Percentiles rank a stretch among this genome's conserved stretches.
Evolutionary conservation across 441 rosid species (phyloP).

Genomic region (Cnidoscolus chayamansa): DNA sequence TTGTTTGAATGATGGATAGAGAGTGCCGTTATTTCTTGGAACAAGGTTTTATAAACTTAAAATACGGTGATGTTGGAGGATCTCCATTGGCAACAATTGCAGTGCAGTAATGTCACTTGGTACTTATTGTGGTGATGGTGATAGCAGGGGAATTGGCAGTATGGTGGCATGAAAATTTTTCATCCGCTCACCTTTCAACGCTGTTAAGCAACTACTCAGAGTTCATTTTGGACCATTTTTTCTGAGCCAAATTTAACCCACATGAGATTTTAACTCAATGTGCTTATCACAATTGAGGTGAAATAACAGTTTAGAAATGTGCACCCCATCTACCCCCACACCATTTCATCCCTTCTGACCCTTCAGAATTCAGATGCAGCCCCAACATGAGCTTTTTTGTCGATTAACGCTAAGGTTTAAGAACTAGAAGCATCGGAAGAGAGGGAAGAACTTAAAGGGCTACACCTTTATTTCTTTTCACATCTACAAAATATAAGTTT

Average conservation of each 20-base stretch:
- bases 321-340: neutral
- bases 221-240: neutral
- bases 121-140: neutral
- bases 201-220: neutral
- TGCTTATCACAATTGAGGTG: neutral
- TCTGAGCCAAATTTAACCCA: neutral
- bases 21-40: neutral
- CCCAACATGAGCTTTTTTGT: neutral
- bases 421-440: no score
- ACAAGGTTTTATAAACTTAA: neutral
- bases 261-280: neutral
- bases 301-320: neutral
- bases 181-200: neutral
- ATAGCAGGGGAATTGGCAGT: neutral
- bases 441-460: no score
- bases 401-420: neutral
- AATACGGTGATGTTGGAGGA: neutral
- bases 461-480: no score
- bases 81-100: neutral
- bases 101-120: neutral
- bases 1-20: neutral
- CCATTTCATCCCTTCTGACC: neutral
- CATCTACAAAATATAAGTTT: no score
- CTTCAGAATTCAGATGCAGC: neutral
- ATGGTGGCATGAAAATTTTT: neutral